phyloP scores from a whole-genome alignment of 257 asterid genomes.

The Solanum etuberosum region DNA sequence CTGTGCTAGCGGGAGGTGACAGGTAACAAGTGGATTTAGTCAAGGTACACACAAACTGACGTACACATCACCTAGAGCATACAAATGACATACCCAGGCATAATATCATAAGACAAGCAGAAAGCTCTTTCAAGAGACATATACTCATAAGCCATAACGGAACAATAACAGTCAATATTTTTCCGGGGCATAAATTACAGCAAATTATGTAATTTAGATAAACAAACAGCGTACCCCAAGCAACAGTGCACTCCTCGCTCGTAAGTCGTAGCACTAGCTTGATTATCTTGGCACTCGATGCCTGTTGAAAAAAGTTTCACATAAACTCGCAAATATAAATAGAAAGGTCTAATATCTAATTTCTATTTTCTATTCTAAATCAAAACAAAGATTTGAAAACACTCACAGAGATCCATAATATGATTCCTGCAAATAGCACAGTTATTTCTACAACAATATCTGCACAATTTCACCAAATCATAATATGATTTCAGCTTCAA shows the following conservation, averaged over 20 bases:
- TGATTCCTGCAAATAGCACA: slow-evolving; percentile 86
- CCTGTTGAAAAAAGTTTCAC: slow-evolving; percentile 17
- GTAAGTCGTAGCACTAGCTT: slow-evolving; percentile 75
- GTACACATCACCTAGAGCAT: not conserved
- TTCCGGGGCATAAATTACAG: not conserved
- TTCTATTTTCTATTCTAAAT: not conserved
- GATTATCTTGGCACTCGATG: slow-evolving; percentile 71
- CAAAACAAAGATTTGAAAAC: not conserved
- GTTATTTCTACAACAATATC: slow-evolving; percentile 77
- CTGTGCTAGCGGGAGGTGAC: not conserved
- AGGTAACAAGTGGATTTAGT: no score
- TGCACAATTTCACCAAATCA: slow-evolving; percentile 15
- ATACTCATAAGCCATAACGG: not conserved
- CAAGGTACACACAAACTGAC: not conserved
- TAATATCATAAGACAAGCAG: not conserved
- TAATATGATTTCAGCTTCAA: not conserved
- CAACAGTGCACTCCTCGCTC: slow-evolving; percentile 71
- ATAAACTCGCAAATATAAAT: not conserved
- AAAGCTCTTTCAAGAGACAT: not conserved
- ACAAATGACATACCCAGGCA: not conserved
- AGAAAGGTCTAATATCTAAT: not conserved
- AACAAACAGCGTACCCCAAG: slow-evolving; percentile 47
- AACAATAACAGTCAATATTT: not conserved
- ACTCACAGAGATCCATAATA: slow-evolving; percentile 84
- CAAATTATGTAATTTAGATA: not conserved